Percentiles rank a stretch among this genome's conserved stretches.
These are phyloP conservation scores for Hypoxylon perforatum DNA, from an alignment of 495 filamentous ascomycete genomes.

Conservation along the genomic window DNA sequence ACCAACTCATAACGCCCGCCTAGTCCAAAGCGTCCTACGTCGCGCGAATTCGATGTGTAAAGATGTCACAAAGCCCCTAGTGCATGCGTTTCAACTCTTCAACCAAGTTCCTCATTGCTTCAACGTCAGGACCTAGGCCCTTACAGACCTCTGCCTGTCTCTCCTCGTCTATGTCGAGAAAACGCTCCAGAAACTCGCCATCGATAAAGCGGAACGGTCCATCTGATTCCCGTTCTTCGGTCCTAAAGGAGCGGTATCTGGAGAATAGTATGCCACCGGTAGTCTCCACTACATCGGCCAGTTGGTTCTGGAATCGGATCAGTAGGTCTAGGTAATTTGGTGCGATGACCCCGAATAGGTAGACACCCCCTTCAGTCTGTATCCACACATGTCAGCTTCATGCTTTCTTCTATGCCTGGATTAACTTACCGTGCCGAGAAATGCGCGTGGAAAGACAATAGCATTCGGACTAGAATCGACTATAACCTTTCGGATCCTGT, in stretches of 20 bases:
- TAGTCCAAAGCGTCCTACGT: too few species aligned
- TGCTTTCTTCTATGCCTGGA: background rate
- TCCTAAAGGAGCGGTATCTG: slow-evolving; percentile 81
- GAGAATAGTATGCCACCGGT: slow-evolving; percentile 79
- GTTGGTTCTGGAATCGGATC: slow-evolving; percentile 79
- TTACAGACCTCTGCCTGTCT: slow-evolving; percentile 74
- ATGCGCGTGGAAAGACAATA: slow-evolving; percentile 81
- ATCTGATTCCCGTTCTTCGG: slow-evolving; percentile 71
- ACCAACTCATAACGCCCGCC: background rate
- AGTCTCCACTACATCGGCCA: slow-evolving; percentile 70
- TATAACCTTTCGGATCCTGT: slow-evolving; percentile 72
- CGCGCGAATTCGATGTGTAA: background rate
- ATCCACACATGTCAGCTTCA: slow-evolving; percentile 37
- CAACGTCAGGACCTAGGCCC: slow-evolving; percentile 71
- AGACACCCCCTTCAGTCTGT: slow-evolving; percentile 90
- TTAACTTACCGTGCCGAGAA: slow-evolving; percentile 83
- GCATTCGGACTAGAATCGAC: slow-evolving; percentile 69
- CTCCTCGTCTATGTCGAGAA: slow-evolving; percentile 73
- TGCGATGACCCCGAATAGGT: slow-evolving; percentile 84
- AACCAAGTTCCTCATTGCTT: slow-evolving; percentile 76
- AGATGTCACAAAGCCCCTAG: slow-evolving; percentile 42
- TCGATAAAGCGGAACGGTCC: slow-evolving; percentile 91
- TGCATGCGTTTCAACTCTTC: slow-evolving; percentile 80
- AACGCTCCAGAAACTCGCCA: slow-evolving; percentile 88
- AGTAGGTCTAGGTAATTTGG: slow-evolving; percentile 78